These are phyloP conservation scores for Fomes fomentarius DNA, from an alignment of 1,284 basidiomycete species.

Conservation along the genomic window DNA sequence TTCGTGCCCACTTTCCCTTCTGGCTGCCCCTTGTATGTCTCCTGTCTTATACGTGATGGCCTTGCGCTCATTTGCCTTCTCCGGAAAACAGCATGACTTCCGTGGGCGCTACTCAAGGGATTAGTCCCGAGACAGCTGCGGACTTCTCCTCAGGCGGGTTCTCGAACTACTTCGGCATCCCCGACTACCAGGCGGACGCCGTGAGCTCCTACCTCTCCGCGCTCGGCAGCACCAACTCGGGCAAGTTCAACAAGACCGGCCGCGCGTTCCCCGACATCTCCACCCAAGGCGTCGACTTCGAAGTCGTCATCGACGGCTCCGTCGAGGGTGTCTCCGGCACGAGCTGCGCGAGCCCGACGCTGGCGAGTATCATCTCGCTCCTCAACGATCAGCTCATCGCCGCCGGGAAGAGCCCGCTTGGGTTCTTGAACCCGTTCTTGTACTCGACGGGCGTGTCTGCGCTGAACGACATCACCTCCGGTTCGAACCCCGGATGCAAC, in stretches of 20 bases:
- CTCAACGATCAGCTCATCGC: slow-evolving; percentile 55
- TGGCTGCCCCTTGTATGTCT: slow-evolving; percentile 57
- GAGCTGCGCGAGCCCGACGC: slow-evolving; percentile 52
- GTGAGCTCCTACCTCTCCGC: slow-evolving; percentile 37
- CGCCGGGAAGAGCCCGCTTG: slow-evolving; percentile 45
- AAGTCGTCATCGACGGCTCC: slow-evolving; percentile 30
- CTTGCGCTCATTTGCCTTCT: background rate
- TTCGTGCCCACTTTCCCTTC: slow-evolving; percentile 77
- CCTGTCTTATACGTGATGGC: slow-evolving; percentile 21
- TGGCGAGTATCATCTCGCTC: slow-evolving; percentile 55
- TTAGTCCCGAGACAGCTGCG: slow-evolving; percentile 56
- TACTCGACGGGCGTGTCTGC: slow-evolving; percentile 35
- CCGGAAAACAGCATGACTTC: slow-evolving; percentile 64
- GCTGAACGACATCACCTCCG: slow-evolving; percentile 46
- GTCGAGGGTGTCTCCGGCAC: slow-evolving; percentile 52
- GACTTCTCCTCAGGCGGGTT: slow-evolving; percentile 52
- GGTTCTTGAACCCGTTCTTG: slow-evolving; percentile 54
- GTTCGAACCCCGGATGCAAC: slow-evolving; percentile 35
- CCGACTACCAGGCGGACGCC: slow-evolving; percentile 43
- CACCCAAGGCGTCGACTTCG: slow-evolving; percentile 33
- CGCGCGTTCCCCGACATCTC: slow-evolving; percentile 38
- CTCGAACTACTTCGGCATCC: slow-evolving; percentile 46
- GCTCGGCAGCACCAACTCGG: slow-evolving; percentile 33
- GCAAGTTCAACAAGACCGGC: slow-evolving; percentile 34
- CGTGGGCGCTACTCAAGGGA: slow-evolving; percentile 55